These are phyloP conservation scores for Aspergillus baeticus DNA, from an alignment of 495 filamentous ascomycete species.

Conservation along the genomic window DNA sequence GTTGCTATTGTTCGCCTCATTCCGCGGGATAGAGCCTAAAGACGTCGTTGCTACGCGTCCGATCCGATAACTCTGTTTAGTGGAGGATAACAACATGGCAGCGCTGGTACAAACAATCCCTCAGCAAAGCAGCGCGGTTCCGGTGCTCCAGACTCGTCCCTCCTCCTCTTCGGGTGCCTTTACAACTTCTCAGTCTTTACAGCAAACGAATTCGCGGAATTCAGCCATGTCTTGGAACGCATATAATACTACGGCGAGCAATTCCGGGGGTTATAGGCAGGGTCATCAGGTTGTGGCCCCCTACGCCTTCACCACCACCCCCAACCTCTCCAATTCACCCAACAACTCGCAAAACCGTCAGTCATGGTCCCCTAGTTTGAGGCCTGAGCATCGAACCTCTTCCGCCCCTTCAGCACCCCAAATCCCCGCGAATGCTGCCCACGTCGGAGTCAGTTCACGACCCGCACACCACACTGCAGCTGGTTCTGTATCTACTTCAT, in stretches of 20 bases:
- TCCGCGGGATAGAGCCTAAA: constrained; percentile 15
- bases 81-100: constrained; percentile 64
- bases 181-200: constrained; percentile 37
- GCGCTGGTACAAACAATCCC: constrained; percentile 89
- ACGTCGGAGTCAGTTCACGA: constrained; percentile 38
- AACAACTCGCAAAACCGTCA: constrained; percentile 57
- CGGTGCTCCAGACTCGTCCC: constrained; percentile 79
- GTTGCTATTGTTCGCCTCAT: constrained; percentile 23
- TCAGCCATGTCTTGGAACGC: constrained; percentile 63
- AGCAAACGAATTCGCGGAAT: constrained; percentile 53
- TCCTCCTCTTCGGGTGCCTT: constrained; percentile 64
- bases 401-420: constrained; percentile 61
- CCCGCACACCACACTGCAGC: constrained; percentile 58
- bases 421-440: constrained; percentile 40
- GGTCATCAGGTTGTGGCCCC: constrained; percentile 67
- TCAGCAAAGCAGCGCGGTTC: constrained; percentile 74
- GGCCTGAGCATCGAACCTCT: constrained; percentile 64
- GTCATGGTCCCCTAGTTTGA: constrained; percentile 57
- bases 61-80: constrained; percentile 15
- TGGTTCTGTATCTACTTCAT: constrained; percentile 60
- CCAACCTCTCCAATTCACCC: constrained; percentile 57
- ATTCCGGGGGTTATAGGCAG: constrained; percentile 65
- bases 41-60: constrained; percentile 25
- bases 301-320: constrained; percentile 81
- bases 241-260: constrained; percentile 56